A percentile compares a stretch with the other conserved stretches of the same genome.
Evolutionary conservation across 495 filamentous ascomycete genomes (phyloP).

Genomic region (Hyaloscypha bicolor): DNA sequence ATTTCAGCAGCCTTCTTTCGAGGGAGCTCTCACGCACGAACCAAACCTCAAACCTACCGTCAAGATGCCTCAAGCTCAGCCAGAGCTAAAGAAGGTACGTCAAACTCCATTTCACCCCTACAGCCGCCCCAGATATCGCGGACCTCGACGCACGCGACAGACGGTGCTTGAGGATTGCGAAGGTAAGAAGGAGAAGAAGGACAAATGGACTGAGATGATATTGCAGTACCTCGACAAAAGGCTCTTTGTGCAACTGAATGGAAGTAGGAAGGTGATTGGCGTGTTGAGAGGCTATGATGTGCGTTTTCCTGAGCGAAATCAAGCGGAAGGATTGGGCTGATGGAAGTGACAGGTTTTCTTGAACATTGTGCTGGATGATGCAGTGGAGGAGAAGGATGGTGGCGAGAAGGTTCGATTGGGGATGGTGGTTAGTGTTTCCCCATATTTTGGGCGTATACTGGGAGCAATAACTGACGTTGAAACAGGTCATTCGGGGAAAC

Average conservation of each 20-base stretch:
- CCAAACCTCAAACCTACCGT: slow-evolving; percentile 16
- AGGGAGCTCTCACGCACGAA: not conserved
- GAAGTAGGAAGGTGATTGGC: slow-evolving; percentile 95
- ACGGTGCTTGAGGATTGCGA: slow-evolving; percentile 8
- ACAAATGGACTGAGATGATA: slow-evolving; percentile 25
- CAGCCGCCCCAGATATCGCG: not conserved
- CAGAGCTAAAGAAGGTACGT: slow-evolving; percentile 94
- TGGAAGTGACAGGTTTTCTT: slow-evolving; percentile 76
- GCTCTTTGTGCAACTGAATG: slow-evolving; percentile 96
- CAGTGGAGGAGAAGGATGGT: slow-evolving; percentile 91
- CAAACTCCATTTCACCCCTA: slow-evolving; percentile 12
- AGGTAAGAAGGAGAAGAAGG: slow-evolving; percentile 18
- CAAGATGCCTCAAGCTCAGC: slow-evolving; percentile 97
- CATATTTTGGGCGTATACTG: not conserved
- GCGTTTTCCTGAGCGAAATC: slow-evolving; percentile 33
- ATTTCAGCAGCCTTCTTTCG: slow-evolving; percentile 11
- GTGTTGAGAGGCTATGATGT: slow-evolving; percentile 96
- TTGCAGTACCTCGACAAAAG: slow-evolving; percentile 97
- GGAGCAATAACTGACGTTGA: not conserved
- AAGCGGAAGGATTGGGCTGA: slow-evolving; percentile 5
- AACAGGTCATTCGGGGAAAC: slow-evolving; percentile 80
- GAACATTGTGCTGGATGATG: slow-evolving; percentile 97
- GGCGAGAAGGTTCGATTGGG: slow-evolving; percentile 90
- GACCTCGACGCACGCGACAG: slow-evolving; percentile 15
- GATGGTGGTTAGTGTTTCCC: slow-evolving; percentile 74